Evolutionary conservation across 2,329 filamentous ascomycete genomes (phyloP).

Genomic region (Lomentospora prolificans): DNA sequence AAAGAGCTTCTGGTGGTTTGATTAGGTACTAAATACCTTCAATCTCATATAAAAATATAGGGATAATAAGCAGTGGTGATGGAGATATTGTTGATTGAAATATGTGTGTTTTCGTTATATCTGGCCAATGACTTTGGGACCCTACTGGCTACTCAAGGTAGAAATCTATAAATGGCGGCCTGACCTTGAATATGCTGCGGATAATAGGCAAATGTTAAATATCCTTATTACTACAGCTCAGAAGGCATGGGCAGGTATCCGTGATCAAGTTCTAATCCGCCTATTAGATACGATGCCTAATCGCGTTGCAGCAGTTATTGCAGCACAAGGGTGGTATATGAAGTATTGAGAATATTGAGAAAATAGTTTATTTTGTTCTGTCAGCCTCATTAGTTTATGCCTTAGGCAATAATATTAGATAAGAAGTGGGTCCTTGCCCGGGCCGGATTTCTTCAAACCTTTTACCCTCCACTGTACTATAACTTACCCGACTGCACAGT

Average conservation of each 20-base stretch:
- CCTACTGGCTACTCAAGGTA: too few species aligned
- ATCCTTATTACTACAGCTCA: not conserved
- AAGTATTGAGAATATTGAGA: not conserved
- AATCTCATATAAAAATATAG: too few species aligned
- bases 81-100: too few species aligned
- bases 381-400: not conserved
- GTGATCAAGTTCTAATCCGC: not conserved
- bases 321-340: not conserved
- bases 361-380: not conserved
- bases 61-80: too few species aligned
- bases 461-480: not conserved
- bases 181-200: not conserved
- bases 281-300: not conserved
- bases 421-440: not conserved
- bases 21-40: too few species aligned
- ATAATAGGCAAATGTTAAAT: not conserved
- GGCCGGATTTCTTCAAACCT: not conserved
- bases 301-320: not conserved
- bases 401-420: not conserved
- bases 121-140: too few species aligned
- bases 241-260: not conserved
- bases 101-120: too few species aligned
- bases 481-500: too few species aligned
- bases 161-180: not conserved
- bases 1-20: too few species aligned